Base-by-base conservation (phyloP, 108 stramenopile genomes). In the Cyclotella kingstonii region DNA sequence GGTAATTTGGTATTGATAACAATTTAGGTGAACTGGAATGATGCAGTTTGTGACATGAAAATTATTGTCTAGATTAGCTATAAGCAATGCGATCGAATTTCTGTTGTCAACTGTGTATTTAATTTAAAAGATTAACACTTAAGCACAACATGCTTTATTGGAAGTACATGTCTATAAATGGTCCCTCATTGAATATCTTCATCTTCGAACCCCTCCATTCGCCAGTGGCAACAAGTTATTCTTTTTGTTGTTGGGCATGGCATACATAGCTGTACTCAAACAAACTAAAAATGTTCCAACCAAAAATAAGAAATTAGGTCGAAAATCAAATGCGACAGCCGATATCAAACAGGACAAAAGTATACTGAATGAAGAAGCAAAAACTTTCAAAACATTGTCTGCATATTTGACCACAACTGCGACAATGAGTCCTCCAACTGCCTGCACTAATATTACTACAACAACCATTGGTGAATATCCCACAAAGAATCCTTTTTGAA, bases 321-420 rank as follows among this genome's bases (percentile, higher is more conserved):
- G 82, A 54, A 98, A 97, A 52, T 91, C 96, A 59, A 98, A 97
- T 9, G 95, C 66, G 11, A 96, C 42, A 4, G 86, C 79, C 43
- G 92, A 95, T 36, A 99, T 60, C 18, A 96, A 59, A 63, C 92
- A 94, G 22, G 90, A 84, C n/a, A 92, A 66, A 15, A 99, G 61
- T 28, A 99, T 99, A 49, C 86, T 84, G 46, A 99, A 90, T 4
- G 94, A 91, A 1, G 95, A 88, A 1, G 97, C 98, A 73, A 98
- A 99, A 12, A 91, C 90, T 63, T 98, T 98, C 61, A 95, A 59
- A 8, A 98, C 96, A 71, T 96, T 98, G 83, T 98, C 96, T 10
- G 97, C 95, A 68, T 98, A 96, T 73, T 96, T 97, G 10, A 97
- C 93, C 15, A 98, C 96, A 5, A 97, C 90, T 6, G 96, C 97